phyloP scores from a whole-genome alignment of 805 yeast species.

The Pichia californica region DNA sequence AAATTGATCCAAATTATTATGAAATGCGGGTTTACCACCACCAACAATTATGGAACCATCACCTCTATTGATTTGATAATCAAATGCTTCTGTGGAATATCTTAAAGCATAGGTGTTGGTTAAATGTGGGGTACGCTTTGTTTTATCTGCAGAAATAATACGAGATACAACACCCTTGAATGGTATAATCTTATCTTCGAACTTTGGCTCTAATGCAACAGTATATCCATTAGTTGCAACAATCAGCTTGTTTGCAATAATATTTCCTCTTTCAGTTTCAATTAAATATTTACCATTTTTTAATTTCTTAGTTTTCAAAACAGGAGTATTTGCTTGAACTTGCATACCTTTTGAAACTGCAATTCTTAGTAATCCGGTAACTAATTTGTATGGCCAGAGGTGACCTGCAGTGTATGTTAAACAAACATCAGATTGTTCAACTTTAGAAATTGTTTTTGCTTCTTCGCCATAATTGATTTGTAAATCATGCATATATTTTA shows the following conservation, averaged over 20 bases:
- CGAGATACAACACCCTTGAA: neutral
- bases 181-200: neutral
- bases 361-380: slow-evolving; percentile 14
- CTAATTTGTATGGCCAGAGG: slow-evolving; percentile 39
- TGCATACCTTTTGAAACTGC: neutral
- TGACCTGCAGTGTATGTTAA: slow-evolving; percentile 29
- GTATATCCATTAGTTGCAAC: neutral
- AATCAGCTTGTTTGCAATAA: neutral
- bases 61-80: slow-evolving; percentile 1
- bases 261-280: neutral
- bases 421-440: neutral
- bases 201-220: neutral
- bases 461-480: slow-evolving; percentile 1
- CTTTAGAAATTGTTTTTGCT: neutral
- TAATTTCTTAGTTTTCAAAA: neutral
- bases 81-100: neutral
- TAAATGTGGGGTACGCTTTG: neutral
- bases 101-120: neutral
- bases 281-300: neutral
- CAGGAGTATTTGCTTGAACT: neutral
- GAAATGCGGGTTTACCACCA: neutral
- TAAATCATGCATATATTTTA: slow-evolving; percentile 1
- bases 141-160: neutral
- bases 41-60: slow-evolving; percentile 2
- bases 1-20: neutral